These are phyloP conservation scores for Saturnispora mendoncae DNA, from an alignment of 805 yeast species.

Conservation along the genomic window DNA sequence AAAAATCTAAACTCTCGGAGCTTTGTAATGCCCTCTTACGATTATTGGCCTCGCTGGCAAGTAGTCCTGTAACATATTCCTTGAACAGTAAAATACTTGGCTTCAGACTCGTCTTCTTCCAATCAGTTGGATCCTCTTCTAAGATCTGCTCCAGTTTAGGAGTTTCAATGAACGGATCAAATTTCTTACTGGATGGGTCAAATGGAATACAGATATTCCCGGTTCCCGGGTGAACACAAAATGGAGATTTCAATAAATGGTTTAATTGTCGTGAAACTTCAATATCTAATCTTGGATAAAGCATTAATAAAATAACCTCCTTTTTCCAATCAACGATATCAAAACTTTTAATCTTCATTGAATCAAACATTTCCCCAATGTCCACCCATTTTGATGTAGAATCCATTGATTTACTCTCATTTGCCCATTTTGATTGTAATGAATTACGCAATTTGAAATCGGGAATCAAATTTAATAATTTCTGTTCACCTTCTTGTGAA, in stretches of 20 bases:
- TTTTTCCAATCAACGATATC: slow-evolving; percentile 58
- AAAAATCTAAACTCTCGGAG: slow-evolving; percentile 1
- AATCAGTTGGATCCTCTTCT: slow-evolving; percentile 51
- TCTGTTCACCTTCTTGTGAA: slow-evolving; percentile 42
- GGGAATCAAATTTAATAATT: slow-evolving; percentile 53
- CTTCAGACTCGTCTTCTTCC: slow-evolving; percentile 52
- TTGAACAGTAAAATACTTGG: slow-evolving; percentile 10
- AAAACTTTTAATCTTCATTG: slow-evolving; percentile 29
- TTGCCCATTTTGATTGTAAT: slow-evolving; percentile 52
- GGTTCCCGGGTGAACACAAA: slow-evolving; percentile 93
- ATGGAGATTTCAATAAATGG: slow-evolving; percentile 92
- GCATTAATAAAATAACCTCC: slow-evolving; percentile 67
- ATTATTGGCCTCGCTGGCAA: slow-evolving; percentile 6
- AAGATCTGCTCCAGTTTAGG: slow-evolving; percentile 66
- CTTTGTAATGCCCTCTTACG: slow-evolving; percentile 1
- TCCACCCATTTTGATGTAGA: slow-evolving; percentile 73
- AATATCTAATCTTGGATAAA: slow-evolving; percentile 88
- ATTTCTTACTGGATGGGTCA: slow-evolving; percentile 43
- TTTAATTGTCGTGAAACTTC: slow-evolving; percentile 85
- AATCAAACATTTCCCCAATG: slow-evolving; percentile 45
- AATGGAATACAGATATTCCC: slow-evolving; percentile 93
- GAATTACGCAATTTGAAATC: slow-evolving; percentile 48
- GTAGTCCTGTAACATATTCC: slow-evolving; percentile 3
- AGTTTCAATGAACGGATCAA: slow-evolving; percentile 64
- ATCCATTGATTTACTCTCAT: slow-evolving; percentile 37